Conservation (phyloP, 2,329 filamentous ascomycete species). For the Talaromyces sp. region DNA sequence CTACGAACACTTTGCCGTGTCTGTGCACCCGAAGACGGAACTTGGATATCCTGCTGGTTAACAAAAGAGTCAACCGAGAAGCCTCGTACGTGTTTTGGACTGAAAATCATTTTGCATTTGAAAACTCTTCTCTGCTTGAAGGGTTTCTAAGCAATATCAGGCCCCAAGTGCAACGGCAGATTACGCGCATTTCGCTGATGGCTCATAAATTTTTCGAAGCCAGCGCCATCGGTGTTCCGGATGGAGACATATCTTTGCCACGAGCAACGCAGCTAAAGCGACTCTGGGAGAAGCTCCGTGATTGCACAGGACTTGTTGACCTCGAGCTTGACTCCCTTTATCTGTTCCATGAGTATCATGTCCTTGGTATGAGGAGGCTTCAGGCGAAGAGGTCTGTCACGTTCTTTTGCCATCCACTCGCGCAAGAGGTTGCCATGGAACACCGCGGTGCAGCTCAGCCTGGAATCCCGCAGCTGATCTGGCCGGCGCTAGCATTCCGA, state of each 20-base stretch:
- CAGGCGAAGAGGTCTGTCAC: background rate
- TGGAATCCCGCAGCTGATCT: background rate
- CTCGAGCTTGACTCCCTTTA: slow-evolving; percentile 11
- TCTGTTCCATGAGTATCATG: slow-evolving; percentile 9
- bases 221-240: background rate
- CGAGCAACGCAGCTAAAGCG: background rate
- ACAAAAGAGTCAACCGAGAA: slow-evolving; percentile 8
- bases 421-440: background rate
- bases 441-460: background rate
- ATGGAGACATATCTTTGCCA: background rate
- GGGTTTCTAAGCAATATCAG: slow-evolving; percentile 10
- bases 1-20: slow-evolving; percentile 8
- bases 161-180: background rate
- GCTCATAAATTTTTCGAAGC: background rate
- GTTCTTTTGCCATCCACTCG: background rate
- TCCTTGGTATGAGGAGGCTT: background rate
- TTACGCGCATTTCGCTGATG: background rate
- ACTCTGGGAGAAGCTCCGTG: background rate
- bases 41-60: slow-evolving; percentile 7
- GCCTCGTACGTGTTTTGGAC: slow-evolving; percentile 13
- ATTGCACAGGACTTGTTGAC: background rate
- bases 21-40: slow-evolving; percentile 10
- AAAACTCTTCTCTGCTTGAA: slow-evolving; percentile 7
- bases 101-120: slow-evolving; percentile 14
- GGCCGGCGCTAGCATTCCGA: background rate